Conservation (phyloP, 1,284 basidiomycete species). For the Ganoderma meredithae region DNA sequence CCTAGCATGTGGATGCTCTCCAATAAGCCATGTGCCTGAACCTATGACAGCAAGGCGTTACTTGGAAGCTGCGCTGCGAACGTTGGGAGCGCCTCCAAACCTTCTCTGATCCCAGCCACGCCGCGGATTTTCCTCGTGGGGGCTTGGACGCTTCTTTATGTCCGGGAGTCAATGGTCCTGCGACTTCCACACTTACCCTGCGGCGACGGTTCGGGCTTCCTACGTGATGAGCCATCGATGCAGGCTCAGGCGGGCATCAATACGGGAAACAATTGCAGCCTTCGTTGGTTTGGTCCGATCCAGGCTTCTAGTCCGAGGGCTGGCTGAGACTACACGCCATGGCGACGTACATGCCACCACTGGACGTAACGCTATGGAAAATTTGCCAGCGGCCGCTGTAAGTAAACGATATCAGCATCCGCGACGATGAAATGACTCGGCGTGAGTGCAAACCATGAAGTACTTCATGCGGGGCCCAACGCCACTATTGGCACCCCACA, state of each 20-base stretch:
- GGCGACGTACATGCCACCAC: background rate
- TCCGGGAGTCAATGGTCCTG: background rate
- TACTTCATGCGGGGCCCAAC: background rate
- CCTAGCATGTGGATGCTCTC: background rate
- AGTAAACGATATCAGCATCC: background rate
- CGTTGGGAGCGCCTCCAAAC: slow-evolving; percentile 3
- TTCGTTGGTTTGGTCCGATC: slow-evolving; percentile 1
- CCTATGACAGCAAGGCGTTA: slow-evolving; percentile 3
- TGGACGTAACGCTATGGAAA: background rate
- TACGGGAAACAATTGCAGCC: slow-evolving; percentile 1
- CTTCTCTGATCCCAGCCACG: slow-evolving; percentile 5
- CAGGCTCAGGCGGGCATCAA: background rate
- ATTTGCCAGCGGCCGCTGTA: background rate
- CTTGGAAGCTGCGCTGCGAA: background rate
- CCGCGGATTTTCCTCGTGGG: slow-evolving; percentile 3
- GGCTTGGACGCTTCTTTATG: slow-evolving; percentile 6
- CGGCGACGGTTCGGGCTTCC: background rate
- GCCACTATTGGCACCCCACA: background rate
- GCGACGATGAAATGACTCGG: slow-evolving; percentile 5
- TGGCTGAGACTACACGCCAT: background rate
- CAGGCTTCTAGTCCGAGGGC: background rate
- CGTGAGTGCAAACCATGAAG: background rate
- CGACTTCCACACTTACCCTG: background rate
- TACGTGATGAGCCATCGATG: background rate
- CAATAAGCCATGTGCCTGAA: background rate